phyloP scores from a whole-genome alignment of 2,329 filamentous ascomycete species.

The Claviceps spartinae region DNA sequence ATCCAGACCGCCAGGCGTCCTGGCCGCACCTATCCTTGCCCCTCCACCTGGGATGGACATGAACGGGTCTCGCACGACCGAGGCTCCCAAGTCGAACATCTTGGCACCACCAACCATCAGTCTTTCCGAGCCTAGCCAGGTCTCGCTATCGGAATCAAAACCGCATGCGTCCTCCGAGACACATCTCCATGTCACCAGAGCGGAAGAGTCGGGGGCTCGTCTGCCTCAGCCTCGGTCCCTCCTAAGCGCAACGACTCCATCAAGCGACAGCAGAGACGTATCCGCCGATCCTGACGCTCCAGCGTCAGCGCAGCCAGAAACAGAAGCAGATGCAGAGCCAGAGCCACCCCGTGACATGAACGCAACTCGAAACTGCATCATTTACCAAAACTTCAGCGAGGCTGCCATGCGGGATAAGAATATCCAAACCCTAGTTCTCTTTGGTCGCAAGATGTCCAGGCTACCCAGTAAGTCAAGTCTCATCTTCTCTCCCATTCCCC shows the following conservation, averaged over 20 bases:
- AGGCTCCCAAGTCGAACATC: conserved; percentile 28
- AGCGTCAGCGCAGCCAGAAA: conserved; percentile 1
- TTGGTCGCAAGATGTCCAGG: conserved; percentile 44
- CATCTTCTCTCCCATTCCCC: no score
- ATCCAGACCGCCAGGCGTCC: conserved; percentile 18
- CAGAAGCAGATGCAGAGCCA: background rate
- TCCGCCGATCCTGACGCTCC: conserved; percentile 10
- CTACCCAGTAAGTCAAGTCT: conserved; percentile 33
- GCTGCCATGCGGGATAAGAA: conserved; percentile 41
- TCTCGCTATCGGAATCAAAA: background rate
- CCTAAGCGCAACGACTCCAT: conserved; percentile 6
- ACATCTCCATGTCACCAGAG: background rate
- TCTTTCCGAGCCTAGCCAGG: background rate
- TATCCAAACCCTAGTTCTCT: conserved; percentile 44
- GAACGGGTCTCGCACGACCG: conserved; percentile 13
- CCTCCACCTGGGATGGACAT: conserved; percentile 19
- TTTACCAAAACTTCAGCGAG: conserved; percentile 47
- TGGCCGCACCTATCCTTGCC: conserved; percentile 25
- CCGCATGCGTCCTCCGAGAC: background rate
- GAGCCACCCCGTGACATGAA: conserved; percentile 8
- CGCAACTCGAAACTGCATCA: conserved; percentile 36
- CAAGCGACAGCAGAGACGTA: conserved; percentile 5
- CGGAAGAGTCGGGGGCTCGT: no score
- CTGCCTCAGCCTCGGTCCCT: conserved; percentile 3
- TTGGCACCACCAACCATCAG: conserved; percentile 25